These are phyloP conservation scores for Nyctanthes arbortristis DNA, from an alignment of 257 asterid species.

Conservation along the genomic window DNA sequence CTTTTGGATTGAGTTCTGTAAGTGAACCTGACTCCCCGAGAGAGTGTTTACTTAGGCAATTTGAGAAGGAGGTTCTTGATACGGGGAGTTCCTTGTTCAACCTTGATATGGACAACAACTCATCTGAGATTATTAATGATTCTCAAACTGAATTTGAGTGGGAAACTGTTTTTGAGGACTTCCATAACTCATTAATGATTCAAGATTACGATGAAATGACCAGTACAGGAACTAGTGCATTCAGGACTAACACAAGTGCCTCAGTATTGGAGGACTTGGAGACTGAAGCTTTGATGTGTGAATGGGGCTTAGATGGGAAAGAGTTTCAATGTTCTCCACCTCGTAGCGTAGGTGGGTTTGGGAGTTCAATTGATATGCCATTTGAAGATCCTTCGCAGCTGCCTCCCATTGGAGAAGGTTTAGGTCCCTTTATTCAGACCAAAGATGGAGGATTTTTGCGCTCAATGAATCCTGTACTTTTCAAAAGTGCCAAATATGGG, in stretches of 20 bases:
- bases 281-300: slow-evolving; percentile 79
- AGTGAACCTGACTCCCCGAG: slow-evolving; percentile 96
- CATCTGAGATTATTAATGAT: slow-evolving; percentile 27
- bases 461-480: slow-evolving; percentile 80
- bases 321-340: slow-evolving; percentile 68
- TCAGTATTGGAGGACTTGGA: slow-evolving; percentile 74
- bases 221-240: slow-evolving; percentile 39
- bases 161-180: slow-evolving; percentile 44
- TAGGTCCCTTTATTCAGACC: slow-evolving; percentile 79
- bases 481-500: slow-evolving; percentile 58
- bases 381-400: slow-evolving; percentile 55
- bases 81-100: slow-evolving; percentile 66
- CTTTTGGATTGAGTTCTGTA: slow-evolving; percentile 69
- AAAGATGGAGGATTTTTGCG: slow-evolving; percentile 81
- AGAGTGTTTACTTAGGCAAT: slow-evolving; percentile 75
- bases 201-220: slow-evolving; percentile 35
- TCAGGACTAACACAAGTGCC: slow-evolving; percentile 51
- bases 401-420: slow-evolving; percentile 79
- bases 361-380: slow-evolving; percentile 58
- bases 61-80: slow-evolving; percentile 80
- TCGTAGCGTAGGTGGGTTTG: slow-evolving; percentile 51
- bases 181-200: slow-evolving; percentile 28
- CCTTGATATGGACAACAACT: slow-evolving; percentile 47
- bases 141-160: slow-evolving; percentile 40
- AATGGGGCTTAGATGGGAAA: slow-evolving; percentile 74